Evolutionary conservation across 2,329 filamentous ascomycete genomes (phyloP).

Genomic region (Aspergillus sclerotialis): DNA sequence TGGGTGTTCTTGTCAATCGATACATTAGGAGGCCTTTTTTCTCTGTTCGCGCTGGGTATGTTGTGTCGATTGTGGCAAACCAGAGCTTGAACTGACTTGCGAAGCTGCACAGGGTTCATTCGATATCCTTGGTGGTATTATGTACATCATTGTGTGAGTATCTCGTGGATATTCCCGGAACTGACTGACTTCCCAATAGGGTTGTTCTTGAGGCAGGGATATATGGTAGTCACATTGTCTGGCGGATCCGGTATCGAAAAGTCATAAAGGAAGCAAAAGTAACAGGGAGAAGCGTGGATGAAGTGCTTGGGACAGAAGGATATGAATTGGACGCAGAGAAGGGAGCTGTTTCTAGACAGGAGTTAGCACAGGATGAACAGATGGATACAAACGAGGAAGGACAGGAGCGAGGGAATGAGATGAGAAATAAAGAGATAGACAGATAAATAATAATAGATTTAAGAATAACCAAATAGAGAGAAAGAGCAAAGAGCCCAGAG

Average conservation of each 20-base stretch:
- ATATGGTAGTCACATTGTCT: slow-evolving; percentile 52
- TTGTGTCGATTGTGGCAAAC: too few species aligned
- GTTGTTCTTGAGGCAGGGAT: slow-evolving; percentile 54
- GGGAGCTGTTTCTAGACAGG: neutral
- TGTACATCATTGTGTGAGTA: slow-evolving; percentile 55
- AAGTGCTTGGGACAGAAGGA: slow-evolving; percentile 32
- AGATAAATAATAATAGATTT: neutral
- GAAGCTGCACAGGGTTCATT: slow-evolving; percentile 54
- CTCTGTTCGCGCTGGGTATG: slow-evolving; percentile 54
- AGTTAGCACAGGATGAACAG: slow-evolving; percentile 2
- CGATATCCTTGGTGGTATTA: slow-evolving; percentile 53
- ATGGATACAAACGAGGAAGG: neutral
- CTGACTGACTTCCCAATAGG: slow-evolving; percentile 24
- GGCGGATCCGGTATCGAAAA: slow-evolving; percentile 50
- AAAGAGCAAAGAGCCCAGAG: too few species aligned
- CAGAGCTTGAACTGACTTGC: too few species aligned
- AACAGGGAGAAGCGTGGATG: slow-evolving; percentile 50
- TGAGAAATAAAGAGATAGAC: neutral
- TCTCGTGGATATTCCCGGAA: neutral
- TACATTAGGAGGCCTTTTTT: slow-evolving; percentile 56
- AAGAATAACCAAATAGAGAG: too few species aligned
- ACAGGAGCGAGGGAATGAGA: slow-evolving; percentile 1
- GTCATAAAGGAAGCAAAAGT: slow-evolving; percentile 47
- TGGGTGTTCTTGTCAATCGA: slow-evolving; percentile 56
- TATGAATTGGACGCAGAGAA: slow-evolving; percentile 6